Evolutionary conservation across 2,329 filamentous ascomycete genomes (phyloP), one percentile per base, ranked within the genome.

Genomic region (Bipolaris zeicola): DNA sequence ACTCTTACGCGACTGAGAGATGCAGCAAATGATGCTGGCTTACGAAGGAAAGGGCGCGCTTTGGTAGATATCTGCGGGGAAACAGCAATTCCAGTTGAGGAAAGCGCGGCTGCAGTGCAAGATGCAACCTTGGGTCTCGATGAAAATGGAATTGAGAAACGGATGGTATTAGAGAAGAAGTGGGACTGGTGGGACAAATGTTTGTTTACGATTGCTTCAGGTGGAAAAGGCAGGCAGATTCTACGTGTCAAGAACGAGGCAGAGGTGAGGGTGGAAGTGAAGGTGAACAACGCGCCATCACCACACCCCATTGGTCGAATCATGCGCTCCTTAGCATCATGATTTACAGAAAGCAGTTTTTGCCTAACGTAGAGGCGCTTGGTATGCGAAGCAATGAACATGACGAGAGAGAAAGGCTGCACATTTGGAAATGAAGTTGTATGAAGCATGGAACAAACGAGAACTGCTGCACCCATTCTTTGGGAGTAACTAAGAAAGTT

Each of bases 221-320:
- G 42, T 34, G 52, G 50, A 53, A 61, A 45, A 44, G 56, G 49
- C 52, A 36, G 28, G 18, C 18, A 41, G 34, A 22, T 22, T 36
- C 48, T 44, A 57, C 31, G 24, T 44, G 20, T 45, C 22, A 36
- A 44, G 37, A 46, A 50, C 47, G 45, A 52, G 20, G 18, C 3
- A 42, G 52, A 60, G 46, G 61, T 63, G 57, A 63, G 58, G 46
- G 61, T 63, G 57, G 62, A 56, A 26, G 58, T 55, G 55, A 58
- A 50, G 50, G 33, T 42, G 41, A 51, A 28, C 48, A 1, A 37
- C 16, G 26, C 49, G n/a, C 49, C 43, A 48, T 36, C 31, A 18
- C 26, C 34, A 18, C 44, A 24, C n/a, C 7, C 34, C 20, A 41
- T 36, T 31, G 13, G 24, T 44, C 10, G 18, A 38, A 26, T 13